Conservation (phyloP, 495 filamentous ascomycete genomes). For the Penicillium bovifimosum region DNA sequence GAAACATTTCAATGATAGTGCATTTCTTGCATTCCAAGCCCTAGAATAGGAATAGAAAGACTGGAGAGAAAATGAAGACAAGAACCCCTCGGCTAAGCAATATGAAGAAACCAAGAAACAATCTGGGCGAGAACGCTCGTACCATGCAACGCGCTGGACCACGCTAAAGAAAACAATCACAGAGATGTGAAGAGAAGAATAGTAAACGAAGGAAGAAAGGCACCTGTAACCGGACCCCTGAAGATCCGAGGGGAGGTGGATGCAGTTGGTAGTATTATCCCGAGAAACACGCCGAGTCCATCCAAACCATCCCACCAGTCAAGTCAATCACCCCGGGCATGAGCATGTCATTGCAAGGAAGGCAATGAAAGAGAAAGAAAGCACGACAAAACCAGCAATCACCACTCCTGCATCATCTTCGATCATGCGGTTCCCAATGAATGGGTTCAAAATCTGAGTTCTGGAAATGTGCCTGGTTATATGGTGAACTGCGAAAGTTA, state of each 20-base stretch:
- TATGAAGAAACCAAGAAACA: conserved; percentile 4
- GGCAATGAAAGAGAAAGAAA: not conserved
- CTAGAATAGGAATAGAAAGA: not conserved
- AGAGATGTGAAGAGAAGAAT: not conserved
- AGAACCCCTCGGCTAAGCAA: not conserved
- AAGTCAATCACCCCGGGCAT: not conserved
- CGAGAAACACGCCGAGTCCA: not conserved
- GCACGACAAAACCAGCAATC: not conserved
- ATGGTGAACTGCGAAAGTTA: conserved; percentile 55
- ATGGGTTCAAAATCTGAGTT: conserved; percentile 79
- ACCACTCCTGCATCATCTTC: conserved; percentile 10
- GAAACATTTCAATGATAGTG: not conserved
- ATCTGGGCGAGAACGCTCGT: conserved; percentile 22
- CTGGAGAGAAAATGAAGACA: not conserved
- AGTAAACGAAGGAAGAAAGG: not conserved
- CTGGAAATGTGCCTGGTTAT: conserved; percentile 78
- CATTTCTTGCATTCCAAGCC: not conserved
- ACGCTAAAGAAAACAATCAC: conserved; percentile 29
- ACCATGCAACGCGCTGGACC: conserved; percentile 30
- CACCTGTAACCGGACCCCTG: not conserved
- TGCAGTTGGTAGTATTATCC: not conserved
- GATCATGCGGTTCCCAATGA: conserved; percentile 40
- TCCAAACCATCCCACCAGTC: not conserved
- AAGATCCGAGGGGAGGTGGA: not conserved
- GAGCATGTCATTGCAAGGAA: not conserved